These are phyloP conservation scores for Suillus tomentosus DNA, from an alignment of 768 basidiomycete species.

Conservation along the genomic window DNA sequence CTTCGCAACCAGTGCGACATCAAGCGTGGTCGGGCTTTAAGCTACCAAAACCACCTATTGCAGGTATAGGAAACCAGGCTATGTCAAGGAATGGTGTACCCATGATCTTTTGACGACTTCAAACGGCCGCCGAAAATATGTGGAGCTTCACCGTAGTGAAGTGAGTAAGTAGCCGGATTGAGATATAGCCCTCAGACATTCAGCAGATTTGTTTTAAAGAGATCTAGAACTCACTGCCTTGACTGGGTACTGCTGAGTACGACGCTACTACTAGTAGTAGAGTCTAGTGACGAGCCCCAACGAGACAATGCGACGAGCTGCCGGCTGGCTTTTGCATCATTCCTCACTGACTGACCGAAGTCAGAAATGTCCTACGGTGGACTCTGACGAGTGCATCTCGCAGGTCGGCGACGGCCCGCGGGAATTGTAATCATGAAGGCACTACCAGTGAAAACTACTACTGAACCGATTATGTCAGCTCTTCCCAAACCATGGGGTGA, in stretches of 20 bases:
- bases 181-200: conserved; percentile 49
- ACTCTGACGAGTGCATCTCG: conserved; percentile 56
- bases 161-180: conserved; percentile 11
- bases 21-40: conserved; percentile 63
- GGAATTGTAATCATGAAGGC: neutral
- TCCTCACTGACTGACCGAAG: conserved; percentile 54
- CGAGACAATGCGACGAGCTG: conserved; percentile 62
- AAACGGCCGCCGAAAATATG: conserved; percentile 66
- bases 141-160: neutral
- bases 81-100: conserved; percentile 80
- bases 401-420: neutral
- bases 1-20: conserved; percentile 63
- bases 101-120: conserved; percentile 88
- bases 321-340: conserved; percentile 62
- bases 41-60: conserved; percentile 56
- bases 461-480: conserved; percentile 3
- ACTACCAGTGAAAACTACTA: neutral
- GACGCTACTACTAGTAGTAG: neutral
- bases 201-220: conserved; percentile 68
- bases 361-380: conserved; percentile 52
- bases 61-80: conserved; percentile 85
- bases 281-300: conserved; percentile 62
- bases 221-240: conserved; percentile 82
- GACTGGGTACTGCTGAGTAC: conserved; percentile 29
- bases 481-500: neutral